These are phyloP conservation scores for Artemisia tridentata DNA, from an alignment of 129 eudicot species.

Conservation along the genomic window DNA sequence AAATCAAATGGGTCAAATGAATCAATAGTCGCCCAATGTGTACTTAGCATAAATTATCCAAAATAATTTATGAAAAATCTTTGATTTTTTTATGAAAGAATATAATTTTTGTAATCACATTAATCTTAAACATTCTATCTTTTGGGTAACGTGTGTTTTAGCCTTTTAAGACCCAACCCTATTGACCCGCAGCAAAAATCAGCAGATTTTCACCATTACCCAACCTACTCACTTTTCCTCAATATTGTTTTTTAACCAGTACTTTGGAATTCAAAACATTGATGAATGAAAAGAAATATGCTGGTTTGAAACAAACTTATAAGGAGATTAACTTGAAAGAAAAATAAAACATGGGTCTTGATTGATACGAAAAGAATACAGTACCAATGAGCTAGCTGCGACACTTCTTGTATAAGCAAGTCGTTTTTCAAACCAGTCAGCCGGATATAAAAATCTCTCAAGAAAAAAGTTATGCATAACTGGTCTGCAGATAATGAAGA, in stretches of 20 bases:
- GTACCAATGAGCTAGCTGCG: constrained; percentile 96
- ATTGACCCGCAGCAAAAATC: too few species aligned
- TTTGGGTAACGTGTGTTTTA: too few species aligned
- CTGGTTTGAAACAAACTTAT: not conserved
- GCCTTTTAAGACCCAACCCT: too few species aligned
- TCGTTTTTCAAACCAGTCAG: constrained; percentile 97
- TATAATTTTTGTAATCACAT: too few species aligned
- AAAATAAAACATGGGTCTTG: not conserved
- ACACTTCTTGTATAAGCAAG: constrained; percentile 96
- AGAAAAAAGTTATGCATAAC: constrained; percentile 93
- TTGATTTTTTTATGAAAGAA: too few species aligned
- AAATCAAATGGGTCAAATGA: too few species aligned
- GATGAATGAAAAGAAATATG: not conserved
- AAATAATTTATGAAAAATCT: too few species aligned
- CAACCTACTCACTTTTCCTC: not conserved
- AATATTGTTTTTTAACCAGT: not conserved
- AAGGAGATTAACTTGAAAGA: constrained; percentile 14
- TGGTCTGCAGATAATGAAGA: constrained; percentile 56
- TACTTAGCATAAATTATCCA: too few species aligned
- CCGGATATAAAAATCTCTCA: constrained; percentile 87
- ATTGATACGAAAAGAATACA: constrained; percentile 13
- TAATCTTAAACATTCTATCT: too few species aligned
- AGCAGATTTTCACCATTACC: too few species aligned
- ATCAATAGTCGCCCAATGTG: too few species aligned
- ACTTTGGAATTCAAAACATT: not conserved